phyloP scores from a whole-genome alignment of 73 alveolate genomes.

The Paramecium pentaurelia region DNA sequence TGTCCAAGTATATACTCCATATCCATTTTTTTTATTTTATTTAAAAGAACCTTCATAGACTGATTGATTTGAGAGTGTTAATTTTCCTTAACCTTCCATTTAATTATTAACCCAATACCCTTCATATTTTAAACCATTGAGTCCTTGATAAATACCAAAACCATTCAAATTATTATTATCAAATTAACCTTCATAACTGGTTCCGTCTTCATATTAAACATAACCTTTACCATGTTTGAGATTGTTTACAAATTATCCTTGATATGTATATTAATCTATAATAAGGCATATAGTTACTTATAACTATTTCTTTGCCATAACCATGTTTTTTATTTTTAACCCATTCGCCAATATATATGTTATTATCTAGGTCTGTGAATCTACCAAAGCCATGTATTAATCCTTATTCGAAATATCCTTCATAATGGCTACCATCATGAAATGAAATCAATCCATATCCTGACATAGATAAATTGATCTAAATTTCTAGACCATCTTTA shows the following conservation, averaged over 20 bases:
- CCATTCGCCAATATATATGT: constrained; percentile 8
- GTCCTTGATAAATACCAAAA: not conserved
- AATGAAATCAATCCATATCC: constrained; percentile 28
- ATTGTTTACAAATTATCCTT: not conserved
- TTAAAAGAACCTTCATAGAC: constrained; percentile 59
- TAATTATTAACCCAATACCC: constrained; percentile 61
- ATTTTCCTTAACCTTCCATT: constrained; percentile 56
- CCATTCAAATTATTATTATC: not conserved
- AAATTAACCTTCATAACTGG: not conserved
- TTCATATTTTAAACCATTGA: constrained; percentile 55
- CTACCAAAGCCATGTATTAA: constrained; percentile 14
- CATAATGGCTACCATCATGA: constrained; percentile 50
- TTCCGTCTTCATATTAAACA: not conserved
- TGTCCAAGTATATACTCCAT: constrained; percentile 59
- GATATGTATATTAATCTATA: not conserved
- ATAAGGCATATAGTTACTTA: not conserved
- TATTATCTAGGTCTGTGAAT: constrained; percentile 18
- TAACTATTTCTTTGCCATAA: not conserved
- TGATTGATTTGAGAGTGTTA: constrained; percentile 57
- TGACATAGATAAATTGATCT: not conserved
- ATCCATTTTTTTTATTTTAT: constrained; percentile 51
- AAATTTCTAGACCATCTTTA: not conserved
- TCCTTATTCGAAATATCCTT: constrained; percentile 30
- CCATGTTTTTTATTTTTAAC: constrained; percentile 46
- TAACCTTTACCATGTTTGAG: not conserved